phyloP scores from a whole-genome alignment of 2,329 filamentous ascomycete genomes.

The Verticillium dahliae region DNA sequence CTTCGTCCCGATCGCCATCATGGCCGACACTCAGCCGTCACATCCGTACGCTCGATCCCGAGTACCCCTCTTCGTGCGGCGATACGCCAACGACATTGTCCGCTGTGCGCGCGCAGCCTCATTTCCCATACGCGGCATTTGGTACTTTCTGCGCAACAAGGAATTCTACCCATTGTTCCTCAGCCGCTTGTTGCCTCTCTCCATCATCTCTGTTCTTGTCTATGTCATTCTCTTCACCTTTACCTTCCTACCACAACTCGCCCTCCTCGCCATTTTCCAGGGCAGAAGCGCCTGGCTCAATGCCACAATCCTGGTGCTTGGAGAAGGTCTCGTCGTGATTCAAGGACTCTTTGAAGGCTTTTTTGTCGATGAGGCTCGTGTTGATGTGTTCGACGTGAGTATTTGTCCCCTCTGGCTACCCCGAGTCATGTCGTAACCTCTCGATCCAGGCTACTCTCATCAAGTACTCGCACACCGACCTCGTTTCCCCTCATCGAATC shows the following conservation, averaged over 20 bases:
- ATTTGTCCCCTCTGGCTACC: slow-evolving; percentile 2
- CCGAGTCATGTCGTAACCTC: not conserved
- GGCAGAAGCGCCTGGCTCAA: slow-evolving; percentile 84
- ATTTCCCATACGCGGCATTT: slow-evolving; percentile 65
- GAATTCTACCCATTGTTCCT: slow-evolving; percentile 79
- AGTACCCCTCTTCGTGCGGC: not conserved
- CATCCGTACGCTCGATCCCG: not conserved
- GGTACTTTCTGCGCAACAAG: slow-evolving; percentile 70
- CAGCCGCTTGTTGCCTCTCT: slow-evolving; percentile 70
- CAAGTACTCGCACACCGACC: slow-evolving; percentile 61
- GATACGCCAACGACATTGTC: slow-evolving; percentile 26
- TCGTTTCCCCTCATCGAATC: slow-evolving; percentile 61
- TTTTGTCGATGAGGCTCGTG: slow-evolving; percentile 71
- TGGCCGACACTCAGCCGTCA: not conserved
- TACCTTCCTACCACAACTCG: slow-evolving; percentile 81
- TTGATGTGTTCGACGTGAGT: slow-evolving; percentile 77
- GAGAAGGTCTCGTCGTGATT: slow-evolving; percentile 69
- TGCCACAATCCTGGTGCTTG: slow-evolving; percentile 79
- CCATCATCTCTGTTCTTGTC: slow-evolving; percentile 75
- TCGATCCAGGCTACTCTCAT: slow-evolving; percentile 60
- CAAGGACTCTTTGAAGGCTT: slow-evolving; percentile 68
- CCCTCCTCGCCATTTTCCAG: slow-evolving; percentile 85
- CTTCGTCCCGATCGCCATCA: not conserved
- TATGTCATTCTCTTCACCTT: slow-evolving; percentile 84
- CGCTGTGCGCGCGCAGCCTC: slow-evolving; percentile 40